These are phyloP conservation scores for Aureobasidium leucospermi DNA, from an alignment of 2,329 filamentous ascomycete genomes.

Conservation along the genomic window DNA sequence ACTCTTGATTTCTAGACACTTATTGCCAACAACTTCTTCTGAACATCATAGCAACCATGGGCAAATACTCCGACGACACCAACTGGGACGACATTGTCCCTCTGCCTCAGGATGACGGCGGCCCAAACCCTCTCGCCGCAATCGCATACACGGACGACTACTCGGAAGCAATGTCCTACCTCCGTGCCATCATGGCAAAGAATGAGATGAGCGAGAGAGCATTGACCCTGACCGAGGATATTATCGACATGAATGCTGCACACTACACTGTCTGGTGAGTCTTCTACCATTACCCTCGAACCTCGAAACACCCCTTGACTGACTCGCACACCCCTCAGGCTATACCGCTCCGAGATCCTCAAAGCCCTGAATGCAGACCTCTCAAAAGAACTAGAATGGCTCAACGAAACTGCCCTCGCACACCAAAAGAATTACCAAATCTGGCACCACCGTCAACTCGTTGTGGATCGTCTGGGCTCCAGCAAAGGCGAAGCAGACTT, in stretches of 20 bases:
- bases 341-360: conserved; percentile 80
- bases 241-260: conserved; percentile 88
- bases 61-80: conserved; percentile 57
- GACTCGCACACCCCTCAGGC: conserved; percentile 34
- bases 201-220: conserved; percentile 77
- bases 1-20: neutral
- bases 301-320: neutral
- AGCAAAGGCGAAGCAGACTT: conserved; percentile 65
- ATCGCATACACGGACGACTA: conserved; percentile 91
- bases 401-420: conserved; percentile 72
- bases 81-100: conserved; percentile 79
- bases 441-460: conserved; percentile 62
- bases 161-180: conserved; percentile 83
- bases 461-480: conserved; percentile 50
- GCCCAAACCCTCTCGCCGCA: conserved; percentile 66
- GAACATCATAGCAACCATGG: conserved; percentile 22
- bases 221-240: conserved; percentile 74
- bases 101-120: conserved; percentile 76
- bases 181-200: conserved; percentile 84
- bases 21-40: neutral
- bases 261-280: conserved; percentile 92
- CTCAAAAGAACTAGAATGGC: conserved; percentile 70
- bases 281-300: neutral
- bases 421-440: conserved; percentile 99
- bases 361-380: conserved; percentile 59